Percentiles rank a stretch among this genome's conserved stretches.
phyloP scores from a whole-genome alignment of 202 grass and related monocot genomes.

The Panicum virgatum region DNA sequence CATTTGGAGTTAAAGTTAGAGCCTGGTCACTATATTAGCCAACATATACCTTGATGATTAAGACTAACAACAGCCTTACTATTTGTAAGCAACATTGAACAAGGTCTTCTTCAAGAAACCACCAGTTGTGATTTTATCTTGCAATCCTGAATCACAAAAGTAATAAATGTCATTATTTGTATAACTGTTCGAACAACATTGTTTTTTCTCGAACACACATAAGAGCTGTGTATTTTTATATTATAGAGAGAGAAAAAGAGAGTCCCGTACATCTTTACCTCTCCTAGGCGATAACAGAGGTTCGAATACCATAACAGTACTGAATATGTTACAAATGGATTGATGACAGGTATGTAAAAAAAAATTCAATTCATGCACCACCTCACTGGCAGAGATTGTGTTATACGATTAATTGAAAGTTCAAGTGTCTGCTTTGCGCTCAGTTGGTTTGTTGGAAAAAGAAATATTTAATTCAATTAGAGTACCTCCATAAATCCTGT shows the following conservation, averaged over 20 bases:
- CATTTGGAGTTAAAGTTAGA: constrained; percentile 30
- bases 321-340: background rate
- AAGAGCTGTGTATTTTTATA: too few relatives aligned
- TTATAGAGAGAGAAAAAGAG: too few relatives aligned
- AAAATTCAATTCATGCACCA: background rate
- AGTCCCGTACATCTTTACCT: too few relatives aligned
- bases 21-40: constrained; percentile 13
- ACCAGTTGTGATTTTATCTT: constrained; percentile 76
- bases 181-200: background rate
- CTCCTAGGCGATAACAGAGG: too few relatives aligned
- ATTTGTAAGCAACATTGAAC: constrained; percentile 88
- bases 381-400: background rate
- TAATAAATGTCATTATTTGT: constrained; percentile 31
- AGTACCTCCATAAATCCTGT: constrained; percentile 89
- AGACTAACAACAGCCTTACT: constrained; percentile 50
- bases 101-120: constrained; percentile 78
- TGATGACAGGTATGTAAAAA: background rate
- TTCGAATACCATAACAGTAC: constrained; percentile 6
- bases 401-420: background rate
- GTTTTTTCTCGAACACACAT: too few relatives aligned
- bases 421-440: background rate
- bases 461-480: background rate
- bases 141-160: constrained; percentile 63
- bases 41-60: constrained; percentile 23
- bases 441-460: background rate